Conservation (phyloP, 768 basidiomycete species). For the Leccinum boreale region DNA sequence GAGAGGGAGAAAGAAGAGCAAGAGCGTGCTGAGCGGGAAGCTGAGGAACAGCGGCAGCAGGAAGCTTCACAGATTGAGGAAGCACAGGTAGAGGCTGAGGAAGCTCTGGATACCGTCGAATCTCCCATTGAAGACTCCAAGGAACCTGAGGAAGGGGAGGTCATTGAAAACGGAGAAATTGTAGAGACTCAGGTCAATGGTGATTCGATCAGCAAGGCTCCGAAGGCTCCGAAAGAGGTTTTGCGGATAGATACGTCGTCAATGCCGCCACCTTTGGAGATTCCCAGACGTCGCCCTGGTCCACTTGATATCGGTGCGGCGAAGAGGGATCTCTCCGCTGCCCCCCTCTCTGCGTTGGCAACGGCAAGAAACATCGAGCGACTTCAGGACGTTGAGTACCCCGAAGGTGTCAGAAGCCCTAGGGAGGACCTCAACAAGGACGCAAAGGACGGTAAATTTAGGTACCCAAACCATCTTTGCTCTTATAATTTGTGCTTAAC, state of each 20-base stretch:
- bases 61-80: constrained; percentile 21
- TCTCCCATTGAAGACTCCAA: constrained; percentile 44
- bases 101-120: constrained; percentile 31
- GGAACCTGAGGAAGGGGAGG: constrained; percentile 40
- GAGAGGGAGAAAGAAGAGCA: constrained; percentile 40
- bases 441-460: constrained; percentile 85
- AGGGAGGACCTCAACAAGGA: constrained; percentile 79
- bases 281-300: constrained; percentile 55
- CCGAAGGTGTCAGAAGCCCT: constrained; percentile 80
- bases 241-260: constrained; percentile 65
- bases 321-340: constrained; percentile 35
- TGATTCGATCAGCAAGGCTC: constrained; percentile 39
- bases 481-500: constrained; percentile 4
- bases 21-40: constrained; percentile 37
- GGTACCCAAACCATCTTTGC: constrained; percentile 39
- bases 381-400: constrained; percentile 73
- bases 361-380: constrained; percentile 86
- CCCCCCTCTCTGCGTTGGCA: constrained; percentile 58
- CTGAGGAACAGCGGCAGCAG: constrained; percentile 30
- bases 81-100: constrained; percentile 35
- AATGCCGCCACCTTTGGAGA: constrained; percentile 39
- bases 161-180: constrained; percentile 32
- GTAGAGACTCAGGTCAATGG: constrained; percentile 29
- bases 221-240: constrained; percentile 41
- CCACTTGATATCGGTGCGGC: constrained; percentile 66